Percentiles rank a stretch among this genome's conserved stretches.
Conservation (phyloP, 257 asterid species). For the Dorcoceras hygrometricum region DNA sequence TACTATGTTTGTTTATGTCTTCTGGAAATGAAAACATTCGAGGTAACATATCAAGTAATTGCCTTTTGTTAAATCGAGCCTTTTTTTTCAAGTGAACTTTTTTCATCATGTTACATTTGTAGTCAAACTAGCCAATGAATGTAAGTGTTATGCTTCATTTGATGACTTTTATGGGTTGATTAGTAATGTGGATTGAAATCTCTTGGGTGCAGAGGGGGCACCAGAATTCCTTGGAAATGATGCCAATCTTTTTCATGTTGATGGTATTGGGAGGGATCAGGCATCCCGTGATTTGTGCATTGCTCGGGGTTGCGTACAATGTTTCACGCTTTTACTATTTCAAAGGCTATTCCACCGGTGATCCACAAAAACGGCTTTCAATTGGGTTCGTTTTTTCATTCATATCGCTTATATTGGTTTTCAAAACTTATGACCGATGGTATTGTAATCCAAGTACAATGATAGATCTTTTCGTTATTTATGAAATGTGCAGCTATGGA, state of each 20-base stretch:
- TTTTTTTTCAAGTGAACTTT: background rate
- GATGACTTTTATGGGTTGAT: background rate
- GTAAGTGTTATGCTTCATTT: background rate
- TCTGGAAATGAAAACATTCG: background rate
- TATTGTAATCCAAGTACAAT: background rate
- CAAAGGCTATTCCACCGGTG: conserved; percentile 80
- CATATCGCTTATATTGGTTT: background rate
- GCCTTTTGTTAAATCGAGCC: background rate
- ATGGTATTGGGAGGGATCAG: conserved; percentile 67
- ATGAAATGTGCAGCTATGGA: background rate
- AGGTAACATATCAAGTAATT: background rate
- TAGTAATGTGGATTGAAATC: conserved; percentile 1
- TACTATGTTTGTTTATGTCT: background rate
- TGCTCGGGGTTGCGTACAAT: conserved; percentile 48
- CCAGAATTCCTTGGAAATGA: conserved; percentile 88
- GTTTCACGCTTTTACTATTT: conserved; percentile 67
- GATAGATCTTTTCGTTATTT: background rate
- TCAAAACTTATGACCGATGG: background rate
- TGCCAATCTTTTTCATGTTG: conserved; percentile 65
- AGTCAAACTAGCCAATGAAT: background rate
- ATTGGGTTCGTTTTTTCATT: conserved; percentile 48
- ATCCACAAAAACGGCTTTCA: conserved; percentile 54
- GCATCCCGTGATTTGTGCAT: conserved; percentile 65
- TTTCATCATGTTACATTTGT: background rate
- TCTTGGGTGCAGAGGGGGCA: conserved; percentile 78